Base-by-base conservation (phyloP, 306 rosid species). In the Trifolium repens region DNA sequence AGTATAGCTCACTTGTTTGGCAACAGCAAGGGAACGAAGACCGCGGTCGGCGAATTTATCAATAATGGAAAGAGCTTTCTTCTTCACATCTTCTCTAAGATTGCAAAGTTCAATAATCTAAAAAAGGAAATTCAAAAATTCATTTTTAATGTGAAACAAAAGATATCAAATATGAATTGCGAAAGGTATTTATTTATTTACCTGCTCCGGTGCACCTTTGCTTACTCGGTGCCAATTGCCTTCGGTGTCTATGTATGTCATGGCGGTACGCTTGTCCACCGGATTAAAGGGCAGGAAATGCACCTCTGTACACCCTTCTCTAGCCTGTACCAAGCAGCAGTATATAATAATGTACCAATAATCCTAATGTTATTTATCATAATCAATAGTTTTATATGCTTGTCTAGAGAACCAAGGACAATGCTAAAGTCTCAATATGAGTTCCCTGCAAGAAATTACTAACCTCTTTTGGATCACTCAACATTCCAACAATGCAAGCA, bases 131-230 rank as follows among this genome's bases (percentile, higher is more conserved):
- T 53, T 64, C n/a, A 35, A 77, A 14, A 7, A 3, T 1, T 32
- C 15, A 73, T 47, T 67, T 71, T 55, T 10, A 37, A 44, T 17
- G 27, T 19, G 80, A 81, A 39, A 67, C 67, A 37, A 53, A 55
- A 78, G 4, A 68, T 22, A 14, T 22, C 42, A 62, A 50, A 4
- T 69, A 12, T 34, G 67, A 32, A 22, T 15, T 2, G 44, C 8
- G 67, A 68, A 47, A 30, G 37, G 62, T 61, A 39, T 1, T 9
- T 65, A 26, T 72, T 4, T 27, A 53, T 44, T 35, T 73, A 92
- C 97, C 90, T 93, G 98, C 79, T 93, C 98, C 2, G 97, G 98
- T 65, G 98, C 98, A 10, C 97, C 98, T 83, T 93, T 93, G 91
- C 96, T 93, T 15, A 87, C 90, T 69, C 98, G 69, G 72, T 85